Evolutionary conservation across 2,329 filamentous ascomycete species (phyloP).

Genomic region (Clarireedia paspali): DNA sequence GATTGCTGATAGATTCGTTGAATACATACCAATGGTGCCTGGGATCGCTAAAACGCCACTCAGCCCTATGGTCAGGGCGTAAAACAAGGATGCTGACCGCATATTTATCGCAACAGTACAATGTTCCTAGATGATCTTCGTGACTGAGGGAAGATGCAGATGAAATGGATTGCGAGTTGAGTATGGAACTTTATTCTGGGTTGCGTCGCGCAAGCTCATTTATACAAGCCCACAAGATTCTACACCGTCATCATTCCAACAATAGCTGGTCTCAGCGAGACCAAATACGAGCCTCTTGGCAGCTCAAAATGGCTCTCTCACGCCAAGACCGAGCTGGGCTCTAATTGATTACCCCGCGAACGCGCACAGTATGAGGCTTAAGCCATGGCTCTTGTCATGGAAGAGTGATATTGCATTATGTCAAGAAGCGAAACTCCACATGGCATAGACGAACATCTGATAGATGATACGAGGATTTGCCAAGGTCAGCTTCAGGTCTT

Average conservation of each 20-base stretch:
- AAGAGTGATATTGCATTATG: slow-evolving; percentile 1
- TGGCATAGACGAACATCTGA: background rate
- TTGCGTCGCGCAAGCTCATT: background rate
- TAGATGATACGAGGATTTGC: background rate
- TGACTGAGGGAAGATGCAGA: background rate
- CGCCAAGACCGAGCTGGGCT: slow-evolving; percentile 6
- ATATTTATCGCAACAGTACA: background rate
- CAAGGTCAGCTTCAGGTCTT: background rate
- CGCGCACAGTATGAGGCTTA: background rate
- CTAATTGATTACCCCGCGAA: slow-evolving; percentile 4
- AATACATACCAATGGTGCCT: background rate
- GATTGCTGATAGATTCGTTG: background rate
- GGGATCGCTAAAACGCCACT: slow-evolving; percentile 2
- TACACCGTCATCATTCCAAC: background rate
- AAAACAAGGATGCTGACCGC: background rate
- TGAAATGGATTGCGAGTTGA: background rate
- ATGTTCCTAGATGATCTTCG: background rate
- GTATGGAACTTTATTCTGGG: background rate
- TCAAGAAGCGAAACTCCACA: background rate
- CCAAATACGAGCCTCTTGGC: slow-evolving; percentile 5
- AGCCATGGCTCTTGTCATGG: background rate
- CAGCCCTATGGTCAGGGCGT: slow-evolving; percentile 1
- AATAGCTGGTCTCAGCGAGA: slow-evolving; percentile 3
- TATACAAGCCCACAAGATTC: background rate
- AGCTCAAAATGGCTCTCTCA: background rate